These are phyloP conservation scores for Rachicladosporium sp. DNA, from an alignment of 2,329 filamentous ascomycete genomes.

Conservation along the genomic window DNA sequence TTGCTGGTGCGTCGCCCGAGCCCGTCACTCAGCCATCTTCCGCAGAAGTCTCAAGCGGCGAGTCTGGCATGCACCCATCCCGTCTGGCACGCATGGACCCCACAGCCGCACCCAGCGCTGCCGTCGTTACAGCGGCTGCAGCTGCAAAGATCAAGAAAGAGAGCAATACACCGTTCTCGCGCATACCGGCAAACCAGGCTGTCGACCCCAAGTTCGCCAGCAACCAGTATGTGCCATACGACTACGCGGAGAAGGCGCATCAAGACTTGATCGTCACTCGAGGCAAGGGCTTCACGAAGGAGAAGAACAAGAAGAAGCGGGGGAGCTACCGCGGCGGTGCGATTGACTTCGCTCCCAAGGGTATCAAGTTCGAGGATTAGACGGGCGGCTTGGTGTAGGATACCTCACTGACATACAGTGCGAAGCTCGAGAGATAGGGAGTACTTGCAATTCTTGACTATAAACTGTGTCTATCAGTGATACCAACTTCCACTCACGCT, in stretches of 20 bases:
- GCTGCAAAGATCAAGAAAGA: conserved; percentile 31
- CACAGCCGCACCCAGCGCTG: too few relatives aligned
- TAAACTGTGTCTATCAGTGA: too few relatives aligned
- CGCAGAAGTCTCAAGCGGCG: conserved; percentile 21
- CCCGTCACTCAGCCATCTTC: conserved; percentile 7
- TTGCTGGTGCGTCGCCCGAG: conserved; percentile 11
- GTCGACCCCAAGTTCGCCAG: conserved; percentile 60
- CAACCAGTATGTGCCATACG: conserved; percentile 72
- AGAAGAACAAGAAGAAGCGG: conserved; percentile 77
- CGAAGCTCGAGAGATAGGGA: too few relatives aligned
- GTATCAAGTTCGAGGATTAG: conserved; percentile 87
- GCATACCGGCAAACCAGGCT: conserved; percentile 55
- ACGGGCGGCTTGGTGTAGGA: too few relatives aligned
- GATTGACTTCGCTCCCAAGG: conserved; percentile 75
- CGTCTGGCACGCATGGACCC: conserved; percentile 9
- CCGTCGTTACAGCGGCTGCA: not conserved
- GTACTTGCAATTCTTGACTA: too few relatives aligned
- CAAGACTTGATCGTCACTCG: conserved; percentile 80
- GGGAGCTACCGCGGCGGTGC: conserved; percentile 64
- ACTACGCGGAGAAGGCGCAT: conserved; percentile 80
- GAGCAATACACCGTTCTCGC: conserved; percentile 61
- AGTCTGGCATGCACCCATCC: conserved; percentile 27
- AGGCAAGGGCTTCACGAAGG: conserved; percentile 97
- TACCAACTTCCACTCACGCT: too few relatives aligned
- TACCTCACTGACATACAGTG: too few relatives aligned